These are phyloP conservation scores for Candida buenavistaensis DNA, from an alignment of 1,139 yeast genomes.

Conservation along the genomic window DNA sequence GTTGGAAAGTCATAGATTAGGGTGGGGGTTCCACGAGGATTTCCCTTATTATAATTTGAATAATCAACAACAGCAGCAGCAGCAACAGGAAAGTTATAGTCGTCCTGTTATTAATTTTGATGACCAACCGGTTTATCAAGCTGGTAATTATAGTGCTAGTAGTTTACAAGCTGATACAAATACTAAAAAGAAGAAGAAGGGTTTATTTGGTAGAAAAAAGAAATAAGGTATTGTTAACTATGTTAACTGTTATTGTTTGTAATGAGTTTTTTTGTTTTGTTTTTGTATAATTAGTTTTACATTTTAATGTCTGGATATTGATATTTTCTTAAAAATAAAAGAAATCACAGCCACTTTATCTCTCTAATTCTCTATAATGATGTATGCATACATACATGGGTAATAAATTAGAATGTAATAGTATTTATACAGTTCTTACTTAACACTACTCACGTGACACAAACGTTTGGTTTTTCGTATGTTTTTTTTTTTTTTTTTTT, in stretches of 20 bases:
- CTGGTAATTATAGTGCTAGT: constrained; percentile 50
- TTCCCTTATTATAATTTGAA: constrained; percentile 38
- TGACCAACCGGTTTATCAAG: constrained; percentile 67
- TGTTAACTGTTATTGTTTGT: no score
- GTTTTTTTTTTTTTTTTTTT: not conserved
- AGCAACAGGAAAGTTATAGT: constrained; percentile 21
- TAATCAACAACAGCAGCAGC: constrained; percentile 11
- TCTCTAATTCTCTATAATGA: no score
- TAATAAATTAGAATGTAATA: no score
- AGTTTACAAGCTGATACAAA: constrained; percentile 37
- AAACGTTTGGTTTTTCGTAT: not conserved
- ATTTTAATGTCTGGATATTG: no score
- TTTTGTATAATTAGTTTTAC: not conserved
- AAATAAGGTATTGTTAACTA: not conserved
- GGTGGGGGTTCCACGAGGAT: constrained; percentile 69
- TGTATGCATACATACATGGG: no score
- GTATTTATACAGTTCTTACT: no score
- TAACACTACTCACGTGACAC: no score
- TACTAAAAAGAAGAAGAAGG: constrained; percentile 54
- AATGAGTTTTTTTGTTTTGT: not conserved
- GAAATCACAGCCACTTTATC: no score
- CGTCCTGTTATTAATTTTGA: constrained; percentile 41
- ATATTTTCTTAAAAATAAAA: no score
- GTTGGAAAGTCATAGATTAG: constrained; percentile 72
- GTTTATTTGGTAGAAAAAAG: constrained; percentile 70